phyloP scores from a whole-genome alignment of 352 stramenopile species.

The Phytopythium boreale region DNA sequence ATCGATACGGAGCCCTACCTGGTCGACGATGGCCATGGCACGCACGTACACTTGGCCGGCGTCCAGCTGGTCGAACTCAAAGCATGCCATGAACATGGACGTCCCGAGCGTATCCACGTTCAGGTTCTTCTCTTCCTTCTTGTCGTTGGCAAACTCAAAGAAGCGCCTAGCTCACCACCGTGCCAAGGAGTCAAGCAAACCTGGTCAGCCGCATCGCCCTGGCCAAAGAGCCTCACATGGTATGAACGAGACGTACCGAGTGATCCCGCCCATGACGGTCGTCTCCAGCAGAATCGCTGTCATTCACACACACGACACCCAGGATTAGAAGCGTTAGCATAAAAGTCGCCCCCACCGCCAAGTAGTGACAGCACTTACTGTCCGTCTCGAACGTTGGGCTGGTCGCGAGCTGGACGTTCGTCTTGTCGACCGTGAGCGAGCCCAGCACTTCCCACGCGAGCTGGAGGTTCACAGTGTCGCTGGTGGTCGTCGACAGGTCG shows the following conservation, averaged over 20 bases:
- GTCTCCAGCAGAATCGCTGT: slow-evolving; percentile 50
- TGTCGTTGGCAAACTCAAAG: slow-evolving; percentile 49
- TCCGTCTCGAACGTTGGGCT: slow-evolving; percentile 37
- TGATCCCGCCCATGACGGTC: slow-evolving; percentile 38
- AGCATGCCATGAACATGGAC: slow-evolving; percentile 66
- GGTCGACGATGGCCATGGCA: slow-evolving; percentile 67
- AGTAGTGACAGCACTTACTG: slow-evolving; percentile 10
- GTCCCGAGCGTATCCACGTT: slow-evolving; percentile 53
- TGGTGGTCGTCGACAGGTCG: slow-evolving; percentile 11
- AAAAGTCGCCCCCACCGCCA: neutral
- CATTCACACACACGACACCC: neutral
- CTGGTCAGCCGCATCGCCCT: neutral
- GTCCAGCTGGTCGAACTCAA: slow-evolving; percentile 36
- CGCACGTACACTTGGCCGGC: slow-evolving; percentile 53
- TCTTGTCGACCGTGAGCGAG: slow-evolving; percentile 70
- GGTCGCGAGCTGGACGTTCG: slow-evolving; percentile 61
- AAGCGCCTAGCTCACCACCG: slow-evolving; percentile 31
- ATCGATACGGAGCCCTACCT: slow-evolving; percentile 26
- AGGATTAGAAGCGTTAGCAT: neutral
- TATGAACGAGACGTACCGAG: slow-evolving; percentile 29
- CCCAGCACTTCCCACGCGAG: slow-evolving; percentile 79
- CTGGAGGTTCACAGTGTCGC: slow-evolving; percentile 46
- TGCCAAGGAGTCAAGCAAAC: neutral
- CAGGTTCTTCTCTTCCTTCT: slow-evolving; percentile 21
- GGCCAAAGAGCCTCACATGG: too few species aligned